Base-by-base conservation (phyloP, 2,329 filamentous ascomycete genomes). In the Hymenoscyphus infarciens region DNA sequence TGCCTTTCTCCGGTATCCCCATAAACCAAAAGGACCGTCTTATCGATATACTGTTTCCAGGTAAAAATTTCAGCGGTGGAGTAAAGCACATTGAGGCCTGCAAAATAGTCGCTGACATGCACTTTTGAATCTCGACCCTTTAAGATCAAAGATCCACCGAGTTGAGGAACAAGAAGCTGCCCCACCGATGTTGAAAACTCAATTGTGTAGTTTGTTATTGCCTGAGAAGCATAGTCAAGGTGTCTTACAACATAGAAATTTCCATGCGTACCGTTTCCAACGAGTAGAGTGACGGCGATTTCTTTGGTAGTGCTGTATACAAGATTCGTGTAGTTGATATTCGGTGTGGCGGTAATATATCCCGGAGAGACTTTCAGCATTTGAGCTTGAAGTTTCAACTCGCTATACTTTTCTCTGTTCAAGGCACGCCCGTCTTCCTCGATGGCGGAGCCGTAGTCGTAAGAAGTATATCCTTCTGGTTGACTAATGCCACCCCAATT, bases 401-500 rank as follows among this genome's bases (percentile, higher is more conserved):
- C 90, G 49, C 86, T 87, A 74, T 92, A 94, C 73, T 94, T 94
- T 72, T 92, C 89, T 1, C 89, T 82, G 31, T 81, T 77, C 3
- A 94, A 78, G 1, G 82, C 82, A 27, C 90, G 82, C 11, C 42
- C 42, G 49, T 90, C 85, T 71, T 95, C 91, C 1, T 82, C 81
- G 60, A 94, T 91, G 5, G 81, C 77, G 4, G 85, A 79, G 4
- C 83, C 81, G 58, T 84, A 85, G 64, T 85, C 82, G 56, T 84
- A 83, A 0, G 80, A 82, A 0, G 83, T 86, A 64, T 87, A 87
- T 2, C 82, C 85, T 8, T 85, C 87, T 13, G 86, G 10, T 67
- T 91, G 84, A 0, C 90, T 88, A 4, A 91, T 75, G 65, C 92
- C 92, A 0, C 90, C 90, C 90, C 90, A 94, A 72, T 94, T 95